These are phyloP conservation scores for Keithomyces neogunnii DNA, from an alignment of 2,329 filamentous ascomycete genomes.

Conservation along the genomic window DNA sequence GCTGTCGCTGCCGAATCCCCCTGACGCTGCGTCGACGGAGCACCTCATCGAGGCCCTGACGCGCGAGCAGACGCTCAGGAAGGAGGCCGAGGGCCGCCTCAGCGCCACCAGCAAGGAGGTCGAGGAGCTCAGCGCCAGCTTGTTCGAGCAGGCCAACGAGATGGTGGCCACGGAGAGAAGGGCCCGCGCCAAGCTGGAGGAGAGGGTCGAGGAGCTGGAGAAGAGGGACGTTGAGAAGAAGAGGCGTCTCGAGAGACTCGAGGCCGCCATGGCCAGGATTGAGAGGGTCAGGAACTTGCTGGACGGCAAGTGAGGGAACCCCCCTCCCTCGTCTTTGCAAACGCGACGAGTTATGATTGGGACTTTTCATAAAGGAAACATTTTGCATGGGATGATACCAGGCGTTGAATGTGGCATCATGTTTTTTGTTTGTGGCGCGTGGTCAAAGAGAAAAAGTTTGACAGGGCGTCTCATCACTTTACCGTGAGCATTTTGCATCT, in stretches of 20 bases:
- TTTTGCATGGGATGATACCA: background rate
- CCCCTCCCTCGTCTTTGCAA: background rate
- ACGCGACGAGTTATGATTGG: background rate
- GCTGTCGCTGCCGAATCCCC: background rate
- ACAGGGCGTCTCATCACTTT: too few species aligned
- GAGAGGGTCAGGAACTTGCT: conserved; percentile 60
- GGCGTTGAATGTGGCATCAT: background rate
- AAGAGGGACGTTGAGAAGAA: conserved; percentile 62
- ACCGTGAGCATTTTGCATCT: too few species aligned
- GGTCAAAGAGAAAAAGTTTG: too few species aligned
- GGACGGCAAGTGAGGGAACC: conserved; percentile 18
- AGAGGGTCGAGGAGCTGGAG: conserved; percentile 61
- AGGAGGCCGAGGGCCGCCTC: conserved; percentile 60
- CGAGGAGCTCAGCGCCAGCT: conserved; percentile 65
- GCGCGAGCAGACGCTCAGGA: conserved; percentile 57
- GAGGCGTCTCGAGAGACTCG: conserved; percentile 58
- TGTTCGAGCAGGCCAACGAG: conserved; percentile 80
- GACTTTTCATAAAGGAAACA: background rate
- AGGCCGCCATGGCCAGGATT: conserved; percentile 62
- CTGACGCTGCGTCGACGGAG: conserved; percentile 22
- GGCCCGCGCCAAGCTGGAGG: conserved; percentile 62
- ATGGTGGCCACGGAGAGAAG: conserved; percentile 75
- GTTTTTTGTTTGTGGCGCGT: background rate
- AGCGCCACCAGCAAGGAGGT: conserved; percentile 62
- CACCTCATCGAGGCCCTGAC: conserved; percentile 56